These are phyloP conservation scores for Conidiobolus incongruus DNA, from an alignment of 371 early-diverging fungal genomes.

Conservation along the genomic window DNA sequence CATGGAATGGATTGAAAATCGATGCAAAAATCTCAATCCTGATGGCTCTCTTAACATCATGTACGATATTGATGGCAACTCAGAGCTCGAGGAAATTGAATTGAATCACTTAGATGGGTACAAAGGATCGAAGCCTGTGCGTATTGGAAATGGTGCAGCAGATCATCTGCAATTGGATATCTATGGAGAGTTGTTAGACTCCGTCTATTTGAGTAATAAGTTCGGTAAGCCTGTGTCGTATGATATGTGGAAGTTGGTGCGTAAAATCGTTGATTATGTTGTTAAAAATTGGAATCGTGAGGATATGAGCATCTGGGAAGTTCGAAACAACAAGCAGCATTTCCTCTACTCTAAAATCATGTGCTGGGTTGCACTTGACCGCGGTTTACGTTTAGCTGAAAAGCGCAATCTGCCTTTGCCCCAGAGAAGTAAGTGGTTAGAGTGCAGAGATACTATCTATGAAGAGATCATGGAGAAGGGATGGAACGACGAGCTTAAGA, in stretches of 20 bases:
- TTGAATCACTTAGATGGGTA: constrained; percentile 54
- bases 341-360: constrained; percentile 56
- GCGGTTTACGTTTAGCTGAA: constrained; percentile 45
- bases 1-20: constrained; percentile 36
- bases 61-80: constrained; percentile 55
- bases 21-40: constrained; percentile 35
- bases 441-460: constrained; percentile 40
- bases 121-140: constrained; percentile 45
- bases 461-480: constrained; percentile 41
- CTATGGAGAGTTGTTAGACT: constrained; percentile 62
- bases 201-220: constrained; percentile 69
- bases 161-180: constrained; percentile 60
- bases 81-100: constrained; percentile 29
- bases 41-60: constrained; percentile 60
- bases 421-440: constrained; percentile 29
- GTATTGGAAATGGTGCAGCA: constrained; percentile 61
- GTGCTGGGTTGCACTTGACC: constrained; percentile 75
- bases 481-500: constrained; percentile 25
- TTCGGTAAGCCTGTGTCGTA: constrained; percentile 47
- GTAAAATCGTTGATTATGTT: constrained; percentile 46
- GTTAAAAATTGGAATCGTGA: constrained; percentile 29
- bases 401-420: constrained; percentile 55
- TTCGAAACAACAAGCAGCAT: constrained; percentile 34
- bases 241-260: constrained; percentile 45
- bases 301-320: constrained; percentile 74